These are phyloP conservation scores for Termitomyces titanicus DNA, from an alignment of 768 basidiomycete species.

Conservation along the genomic window DNA sequence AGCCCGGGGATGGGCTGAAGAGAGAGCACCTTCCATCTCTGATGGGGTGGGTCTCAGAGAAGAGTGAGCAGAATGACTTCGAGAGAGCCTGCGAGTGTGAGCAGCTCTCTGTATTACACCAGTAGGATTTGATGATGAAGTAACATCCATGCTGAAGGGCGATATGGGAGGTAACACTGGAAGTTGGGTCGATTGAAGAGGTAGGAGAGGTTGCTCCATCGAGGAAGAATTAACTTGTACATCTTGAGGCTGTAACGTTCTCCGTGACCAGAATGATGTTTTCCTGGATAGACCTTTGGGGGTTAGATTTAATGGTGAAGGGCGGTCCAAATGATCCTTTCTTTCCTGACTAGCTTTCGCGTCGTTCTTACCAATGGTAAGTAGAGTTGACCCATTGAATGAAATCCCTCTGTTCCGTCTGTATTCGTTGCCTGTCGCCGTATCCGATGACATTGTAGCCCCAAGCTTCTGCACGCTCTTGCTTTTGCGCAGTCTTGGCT, in stretches of 20 bases:
- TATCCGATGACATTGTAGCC: constrained; percentile 19
- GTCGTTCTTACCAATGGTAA: constrained; percentile 31
- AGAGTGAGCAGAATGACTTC: constrained; percentile 37
- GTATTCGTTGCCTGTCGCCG: constrained; percentile 12
- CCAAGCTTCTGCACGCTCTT: constrained; percentile 50
- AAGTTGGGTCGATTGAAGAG: constrained; percentile 19
- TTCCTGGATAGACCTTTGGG: constrained; percentile 48
- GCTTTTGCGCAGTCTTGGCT: constrained; percentile 36
- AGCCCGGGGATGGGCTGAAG: not conserved
- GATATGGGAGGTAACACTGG: constrained; percentile 27
- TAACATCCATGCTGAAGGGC: constrained; percentile 22
- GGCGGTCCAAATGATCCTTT: constrained; percentile 17
- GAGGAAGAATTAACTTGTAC: not conserved
- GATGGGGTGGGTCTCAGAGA: constrained; percentile 5
- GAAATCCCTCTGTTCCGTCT: constrained; percentile 54
- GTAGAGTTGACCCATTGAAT: constrained; percentile 42
- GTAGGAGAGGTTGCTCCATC: constrained; percentile 2
- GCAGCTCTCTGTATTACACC: constrained; percentile 15
- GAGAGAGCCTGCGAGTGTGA: constrained; percentile 32
- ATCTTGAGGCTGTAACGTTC: constrained; percentile 29
- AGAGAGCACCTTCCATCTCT: constrained; percentile 3
- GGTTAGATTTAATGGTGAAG: constrained; percentile 10
- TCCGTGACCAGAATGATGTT: constrained; percentile 67
- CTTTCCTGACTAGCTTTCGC: constrained; percentile 45
- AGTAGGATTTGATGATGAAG: constrained; percentile 31